Conservation (phyloP, 192 early-diverging fungal genomes). For the Rhizophlyctis rosea region DNA sequence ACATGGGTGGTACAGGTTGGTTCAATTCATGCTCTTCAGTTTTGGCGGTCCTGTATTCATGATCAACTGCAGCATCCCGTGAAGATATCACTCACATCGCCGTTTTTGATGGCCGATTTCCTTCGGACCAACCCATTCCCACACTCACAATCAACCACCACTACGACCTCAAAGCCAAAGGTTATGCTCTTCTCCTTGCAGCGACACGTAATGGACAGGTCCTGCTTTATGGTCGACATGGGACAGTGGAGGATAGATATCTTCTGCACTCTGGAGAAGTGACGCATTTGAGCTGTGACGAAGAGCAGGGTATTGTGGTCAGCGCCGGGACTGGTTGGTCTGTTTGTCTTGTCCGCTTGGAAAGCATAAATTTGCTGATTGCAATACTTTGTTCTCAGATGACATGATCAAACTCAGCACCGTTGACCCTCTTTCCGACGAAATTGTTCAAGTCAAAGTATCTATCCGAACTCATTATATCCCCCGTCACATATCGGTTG, state of each 20-base stretch:
- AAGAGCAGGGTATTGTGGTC: constrained; percentile 30
- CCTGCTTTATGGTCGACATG: constrained; percentile 41
- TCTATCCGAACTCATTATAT: constrained; percentile 35
- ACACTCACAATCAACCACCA: constrained; percentile 19
- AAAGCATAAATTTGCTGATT: no score
- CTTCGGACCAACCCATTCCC: constrained; percentile 2
- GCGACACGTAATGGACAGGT: constrained; percentile 53
- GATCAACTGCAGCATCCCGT: neutral
- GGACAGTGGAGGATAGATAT: constrained; percentile 41
- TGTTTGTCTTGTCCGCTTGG: no score
- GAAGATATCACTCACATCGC: constrained; percentile 40
- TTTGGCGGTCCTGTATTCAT: neutral
- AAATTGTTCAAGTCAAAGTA: constrained; percentile 34
- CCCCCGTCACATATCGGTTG: constrained; percentile 29
- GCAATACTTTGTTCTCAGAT: constrained; percentile 22
- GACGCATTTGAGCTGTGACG: constrained; percentile 32
- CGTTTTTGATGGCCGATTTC: constrained; percentile 38
- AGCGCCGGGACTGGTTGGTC: constrained; percentile 34
- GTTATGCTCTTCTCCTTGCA: constrained; percentile 42
- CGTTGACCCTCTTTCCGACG: constrained; percentile 21
- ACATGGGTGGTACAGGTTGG: constrained; percentile 20
- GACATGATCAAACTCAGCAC: constrained; percentile 33
- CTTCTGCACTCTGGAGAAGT: constrained; percentile 44
- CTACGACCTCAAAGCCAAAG: no score
- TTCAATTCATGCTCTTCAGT: no score